Conservation (phyloP, 441 rosid genomes). For the Pelargonium citronellum region DNA sequence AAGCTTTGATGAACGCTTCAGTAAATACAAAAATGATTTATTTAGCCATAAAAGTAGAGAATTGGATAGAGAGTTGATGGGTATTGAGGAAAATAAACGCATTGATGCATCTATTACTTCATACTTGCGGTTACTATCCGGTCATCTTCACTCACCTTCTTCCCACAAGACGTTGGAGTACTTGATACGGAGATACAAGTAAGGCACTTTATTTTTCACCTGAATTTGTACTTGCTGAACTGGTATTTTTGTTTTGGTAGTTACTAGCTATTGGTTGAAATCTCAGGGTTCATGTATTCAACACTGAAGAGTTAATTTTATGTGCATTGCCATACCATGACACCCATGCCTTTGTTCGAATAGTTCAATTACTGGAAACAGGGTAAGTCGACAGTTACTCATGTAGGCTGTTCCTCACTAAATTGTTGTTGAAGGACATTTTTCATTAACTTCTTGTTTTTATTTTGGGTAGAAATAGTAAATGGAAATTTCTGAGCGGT, state of each 20-base stretch:
- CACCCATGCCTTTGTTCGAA: constrained; percentile 78
- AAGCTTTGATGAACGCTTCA: constrained; percentile 61
- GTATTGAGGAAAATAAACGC: constrained; percentile 51
- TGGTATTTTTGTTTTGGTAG: constrained; percentile 1
- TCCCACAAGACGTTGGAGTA: constrained; percentile 81
- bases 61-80: constrained; percentile 72
- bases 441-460: constrained; percentile 3
- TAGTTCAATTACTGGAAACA: constrained; percentile 66
- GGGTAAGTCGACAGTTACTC: constrained; percentile 44
- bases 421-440: constrained; percentile 7
- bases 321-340: constrained; percentile 89
- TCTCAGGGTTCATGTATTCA: constrained; percentile 78
- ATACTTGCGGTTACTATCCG: constrained; percentile 61
- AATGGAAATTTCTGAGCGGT: constrained; percentile 88
- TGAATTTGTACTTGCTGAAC: neutral
- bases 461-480: constrained; percentile 53
- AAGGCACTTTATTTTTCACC: constrained; percentile 20
- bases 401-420: neutral
- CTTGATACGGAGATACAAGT: constrained; percentile 91
- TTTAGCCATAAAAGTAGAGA: constrained; percentile 78
- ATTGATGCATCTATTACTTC: constrained; percentile 54
- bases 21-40: constrained; percentile 52
- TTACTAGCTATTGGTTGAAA: constrained; percentile 14
- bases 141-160: constrained; percentile 60
- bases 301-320: constrained; percentile 68